Evolutionary conservation across 805 yeast genomes (phyloP), one percentile per base, ranked within the genome.

Genomic region (Metschnikowia lunata): DNA sequence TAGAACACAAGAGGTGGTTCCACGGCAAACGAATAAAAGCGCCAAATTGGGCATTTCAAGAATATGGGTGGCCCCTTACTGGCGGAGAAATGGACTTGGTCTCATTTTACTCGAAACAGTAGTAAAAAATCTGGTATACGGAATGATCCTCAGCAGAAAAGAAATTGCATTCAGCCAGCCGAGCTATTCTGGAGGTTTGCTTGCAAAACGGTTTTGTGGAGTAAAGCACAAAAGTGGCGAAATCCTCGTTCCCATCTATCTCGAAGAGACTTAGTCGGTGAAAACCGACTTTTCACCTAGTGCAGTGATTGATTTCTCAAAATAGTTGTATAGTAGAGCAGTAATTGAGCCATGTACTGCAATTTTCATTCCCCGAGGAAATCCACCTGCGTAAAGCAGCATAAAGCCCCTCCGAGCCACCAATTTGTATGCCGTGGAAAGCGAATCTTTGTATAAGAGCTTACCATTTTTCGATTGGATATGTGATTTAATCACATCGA

Each of bases 401-500:
- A 50, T 42, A 26, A 63, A 57, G 0, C 76, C 75, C 36, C 61
- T 64, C 12, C 56, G 56, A 1, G 65, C 49, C 6, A 54, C 55
- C 18, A 54, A 29, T 29, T 43, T 52, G 42, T 50, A 54, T 5
- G 56, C 57, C 14, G 79, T 75, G 55, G 52, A 40, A 32, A 85
- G 63, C 6, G 88, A 71, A 63, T 83, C 88, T 46, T 71, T 74
- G 59, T 83, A 84, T 2, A 77, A 54, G 5, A 62, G 56, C 56
- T 73, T 73, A n/a, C 84, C 80, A 58, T 82, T 79, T 55, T 81
- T 78, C 56, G 88, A 79, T 64, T 89, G 97, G 79, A 89, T 79
- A 58, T 95, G 77, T 2, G 97, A 79, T 67, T 90, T 90, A 38
- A 90, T 65, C 2, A 88, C 87, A 65, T 90, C 97, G 27, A 90